A percentile compares a stretch with the other conserved stretches of the same genome.
Evolutionary conservation across 2,329 filamentous ascomycete species (phyloP).

Genomic region (Bipolaris gigantea): DNA sequence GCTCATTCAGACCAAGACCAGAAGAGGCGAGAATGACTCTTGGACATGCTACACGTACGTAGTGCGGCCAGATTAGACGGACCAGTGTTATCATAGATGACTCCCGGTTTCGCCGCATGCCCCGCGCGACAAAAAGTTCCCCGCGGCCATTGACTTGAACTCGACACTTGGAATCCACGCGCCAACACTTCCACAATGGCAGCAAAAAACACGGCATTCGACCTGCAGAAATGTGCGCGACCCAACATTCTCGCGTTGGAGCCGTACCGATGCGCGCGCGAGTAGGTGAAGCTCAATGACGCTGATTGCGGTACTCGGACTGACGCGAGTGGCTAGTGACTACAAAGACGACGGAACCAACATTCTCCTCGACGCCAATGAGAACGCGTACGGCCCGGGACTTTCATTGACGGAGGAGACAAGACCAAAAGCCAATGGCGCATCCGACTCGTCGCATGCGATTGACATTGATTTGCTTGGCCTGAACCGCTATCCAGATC

Average conservation of each 20-base stretch:
- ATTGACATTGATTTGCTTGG: conserved; percentile 74
- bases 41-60: background rate
- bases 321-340: conserved; percentile 66
- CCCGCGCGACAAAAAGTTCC: conserved; percentile 36
- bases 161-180: background rate
- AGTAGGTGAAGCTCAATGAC: conserved; percentile 46
- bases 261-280: conserved; percentile 58
- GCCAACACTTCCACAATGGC: conserved; percentile 23
- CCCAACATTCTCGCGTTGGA: conserved; percentile 57
- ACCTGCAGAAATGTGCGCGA: conserved; percentile 55
- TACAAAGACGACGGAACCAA: conserved; percentile 99
- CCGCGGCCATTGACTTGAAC: conserved; percentile 17
- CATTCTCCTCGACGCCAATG: conserved; percentile 94
- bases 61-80: background rate
- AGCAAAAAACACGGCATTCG: conserved; percentile 43
- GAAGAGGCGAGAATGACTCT: background rate
- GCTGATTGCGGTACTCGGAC: conserved; percentile 2
- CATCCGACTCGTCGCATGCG: conserved; percentile 44
- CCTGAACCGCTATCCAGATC: conserved; percentile 93
- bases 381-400: conserved; percentile 92
- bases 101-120: conserved; percentile 26
- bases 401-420: conserved; percentile 58
- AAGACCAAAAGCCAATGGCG: conserved; percentile 47
- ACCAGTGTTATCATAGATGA: conserved; percentile 7
- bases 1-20: too few relatives aligned